phyloP scores from a whole-genome alignment of 1,284 basidiomycete species.

The Sporisorium iseilematis-ciliati region DNA sequence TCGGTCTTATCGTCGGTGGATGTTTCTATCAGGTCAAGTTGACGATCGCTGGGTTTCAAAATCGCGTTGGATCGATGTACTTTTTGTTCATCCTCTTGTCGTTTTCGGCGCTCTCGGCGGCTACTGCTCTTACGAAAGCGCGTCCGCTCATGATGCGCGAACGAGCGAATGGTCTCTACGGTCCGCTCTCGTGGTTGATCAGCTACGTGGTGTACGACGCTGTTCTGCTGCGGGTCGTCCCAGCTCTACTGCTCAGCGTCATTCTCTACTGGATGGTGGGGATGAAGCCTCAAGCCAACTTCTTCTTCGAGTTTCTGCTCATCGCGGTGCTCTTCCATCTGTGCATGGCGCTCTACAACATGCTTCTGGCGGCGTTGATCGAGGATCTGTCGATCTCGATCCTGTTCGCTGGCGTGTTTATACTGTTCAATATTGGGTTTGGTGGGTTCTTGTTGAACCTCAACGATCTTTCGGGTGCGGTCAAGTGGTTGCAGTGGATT shows the following conservation, averaged over 20 bases:
- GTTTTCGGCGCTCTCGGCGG: constrained; percentile 50
- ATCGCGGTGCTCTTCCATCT: constrained; percentile 53
- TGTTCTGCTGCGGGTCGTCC: constrained; percentile 47
- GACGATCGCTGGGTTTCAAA: constrained; percentile 60
- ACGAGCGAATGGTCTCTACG: constrained; percentile 56
- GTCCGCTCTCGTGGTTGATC: constrained; percentile 50
- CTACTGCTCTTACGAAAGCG: constrained; percentile 36
- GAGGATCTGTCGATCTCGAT: constrained; percentile 53
- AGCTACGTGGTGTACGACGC: constrained; percentile 56
- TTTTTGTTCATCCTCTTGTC: constrained; percentile 56
- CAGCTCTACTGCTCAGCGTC: constrained; percentile 37
- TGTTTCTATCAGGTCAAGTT: constrained; percentile 59
- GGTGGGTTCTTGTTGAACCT: constrained; percentile 61
- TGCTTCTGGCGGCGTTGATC: constrained; percentile 52
- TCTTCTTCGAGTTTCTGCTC: constrained; percentile 62
- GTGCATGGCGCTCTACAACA: constrained; percentile 53
- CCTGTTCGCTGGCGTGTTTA: constrained; percentile 45
- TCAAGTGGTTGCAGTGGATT: constrained; percentile 61
- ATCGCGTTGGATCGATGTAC: constrained; percentile 62
- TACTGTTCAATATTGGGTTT: constrained; percentile 62
- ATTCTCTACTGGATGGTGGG: constrained; percentile 64
- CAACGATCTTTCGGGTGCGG: constrained; percentile 40
- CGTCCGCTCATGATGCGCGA: constrained; percentile 62
- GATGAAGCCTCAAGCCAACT: constrained; percentile 32
- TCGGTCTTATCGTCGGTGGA: constrained; percentile 59